Conservation (phyloP, 441 rosid species). For the Pelargonium cotyledonis region DNA sequence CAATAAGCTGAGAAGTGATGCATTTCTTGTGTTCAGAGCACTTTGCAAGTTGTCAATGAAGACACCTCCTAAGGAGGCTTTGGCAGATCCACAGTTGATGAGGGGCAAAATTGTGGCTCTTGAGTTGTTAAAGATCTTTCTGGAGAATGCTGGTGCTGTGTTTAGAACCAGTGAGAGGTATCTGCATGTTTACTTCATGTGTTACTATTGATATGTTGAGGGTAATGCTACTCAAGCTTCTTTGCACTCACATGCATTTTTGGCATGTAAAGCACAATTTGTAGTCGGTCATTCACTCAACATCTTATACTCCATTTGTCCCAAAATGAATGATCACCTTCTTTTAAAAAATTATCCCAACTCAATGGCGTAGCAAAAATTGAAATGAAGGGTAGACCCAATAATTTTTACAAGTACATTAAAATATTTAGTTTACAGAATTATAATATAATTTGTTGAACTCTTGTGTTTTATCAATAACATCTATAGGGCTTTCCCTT, state of each 20-base stretch:
- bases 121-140: conserved; percentile 87
- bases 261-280: background rate
- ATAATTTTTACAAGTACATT: too few species aligned
- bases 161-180: conserved; percentile 98
- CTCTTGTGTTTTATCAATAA: too few species aligned
- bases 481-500: too few species aligned
- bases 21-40: conserved; percentile 94
- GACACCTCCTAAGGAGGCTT: conserved; percentile 87
- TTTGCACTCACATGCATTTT: background rate
- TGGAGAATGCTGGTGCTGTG: conserved; percentile 98
- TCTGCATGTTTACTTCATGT: background rate
- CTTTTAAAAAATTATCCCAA: too few species aligned
- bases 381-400: too few species aligned
- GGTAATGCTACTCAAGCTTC: background rate
- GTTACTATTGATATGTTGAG: background rate
- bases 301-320: too few species aligned
- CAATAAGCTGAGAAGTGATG: conserved; percentile 94
- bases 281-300: too few species aligned
- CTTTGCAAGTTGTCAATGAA: conserved; percentile 98
- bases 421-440: too few species aligned
- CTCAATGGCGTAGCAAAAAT: too few species aligned
- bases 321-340: too few species aligned
- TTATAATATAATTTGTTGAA: too few species aligned
- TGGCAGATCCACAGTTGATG: conserved; percentile 81
- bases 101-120: conserved; percentile 95